These are phyloP conservation scores for Trichoderma afroharzianum DNA, from an alignment of 2,329 filamentous ascomycete species.

Conservation along the genomic window DNA sequence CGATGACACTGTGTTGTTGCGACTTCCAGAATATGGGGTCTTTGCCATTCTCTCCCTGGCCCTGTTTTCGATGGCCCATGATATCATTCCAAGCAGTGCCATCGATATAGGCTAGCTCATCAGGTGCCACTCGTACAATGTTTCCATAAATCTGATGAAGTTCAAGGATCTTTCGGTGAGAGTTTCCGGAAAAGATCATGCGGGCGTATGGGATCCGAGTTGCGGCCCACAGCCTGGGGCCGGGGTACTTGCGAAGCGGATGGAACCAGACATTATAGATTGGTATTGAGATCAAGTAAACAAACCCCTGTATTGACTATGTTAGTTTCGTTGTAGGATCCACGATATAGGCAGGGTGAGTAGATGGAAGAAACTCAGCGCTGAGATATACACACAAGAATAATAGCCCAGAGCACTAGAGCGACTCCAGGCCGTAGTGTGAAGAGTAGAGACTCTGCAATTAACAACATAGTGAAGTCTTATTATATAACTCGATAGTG, in stretches of 20 bases:
- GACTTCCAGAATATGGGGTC: neutral
- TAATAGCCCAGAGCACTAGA: neutral
- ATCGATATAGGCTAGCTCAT: conserved; percentile 1
- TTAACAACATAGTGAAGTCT: neutral
- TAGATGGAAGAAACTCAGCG: neutral
- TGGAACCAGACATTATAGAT: conserved; percentile 17
- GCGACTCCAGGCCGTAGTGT: neutral
- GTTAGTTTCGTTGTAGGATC: neutral
- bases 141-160: conserved; percentile 6
- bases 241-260: conserved; percentile 13
- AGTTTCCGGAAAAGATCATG: neutral
- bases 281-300: neutral
- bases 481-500: neutral
- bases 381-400: neutral
- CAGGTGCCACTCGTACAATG: conserved; percentile 9
- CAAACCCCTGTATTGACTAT: neutral
- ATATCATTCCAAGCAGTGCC: conserved; percentile 20
- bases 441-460: neutral
- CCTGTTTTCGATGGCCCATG: conserved; percentile 20
- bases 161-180: neutral
- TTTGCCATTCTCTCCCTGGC: conserved; percentile 18
- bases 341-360: neutral
- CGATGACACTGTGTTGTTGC: conserved; percentile 20
- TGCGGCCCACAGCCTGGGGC: conserved; percentile 3
- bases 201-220: neutral